phyloP scores from a whole-genome alignment of 495 filamentous ascomycete species.

The Xylaria sp. region DNA sequence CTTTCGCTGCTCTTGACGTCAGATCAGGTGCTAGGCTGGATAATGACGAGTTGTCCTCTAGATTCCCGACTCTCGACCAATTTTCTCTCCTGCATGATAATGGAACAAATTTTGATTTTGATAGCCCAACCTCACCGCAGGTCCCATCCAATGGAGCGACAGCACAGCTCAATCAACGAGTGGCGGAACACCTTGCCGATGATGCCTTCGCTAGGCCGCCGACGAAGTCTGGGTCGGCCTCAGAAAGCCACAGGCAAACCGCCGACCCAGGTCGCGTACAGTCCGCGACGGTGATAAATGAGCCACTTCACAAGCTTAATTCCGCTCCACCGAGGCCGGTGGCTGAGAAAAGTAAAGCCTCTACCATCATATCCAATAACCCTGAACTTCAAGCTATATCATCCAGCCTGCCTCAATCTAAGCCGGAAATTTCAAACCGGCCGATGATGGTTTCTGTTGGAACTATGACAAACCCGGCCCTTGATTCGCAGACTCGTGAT shows the following conservation, averaged over 20 bases:
- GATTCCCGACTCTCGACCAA: conserved; percentile 92
- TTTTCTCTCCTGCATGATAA: conserved; percentile 90
- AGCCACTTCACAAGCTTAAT: conserved; percentile 42
- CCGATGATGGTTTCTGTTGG: conserved; percentile 89
- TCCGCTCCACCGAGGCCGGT: conserved; percentile 48
- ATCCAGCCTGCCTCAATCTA: conserved; percentile 55
- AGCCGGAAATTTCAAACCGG: conserved; percentile 65
- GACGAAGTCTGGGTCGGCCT: conserved; percentile 39
- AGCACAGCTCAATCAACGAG: conserved; percentile 72
- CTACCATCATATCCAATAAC: conserved; percentile 59
- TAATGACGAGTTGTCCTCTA: conserved; percentile 79
- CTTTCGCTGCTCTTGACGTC: conserved; percentile 87
- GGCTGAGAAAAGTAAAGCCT: conserved; percentile 55
- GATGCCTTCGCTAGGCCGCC: conserved; percentile 75
- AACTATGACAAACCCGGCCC: conserved; percentile 84
- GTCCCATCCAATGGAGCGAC: conserved; percentile 56
- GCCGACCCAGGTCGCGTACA: conserved; percentile 43
- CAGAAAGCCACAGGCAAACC: conserved; percentile 43
- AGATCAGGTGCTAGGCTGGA: conserved; percentile 57
- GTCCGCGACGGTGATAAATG: conserved; percentile 28
- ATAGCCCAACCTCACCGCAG: conserved; percentile 52
- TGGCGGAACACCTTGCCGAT: conserved; percentile 86
- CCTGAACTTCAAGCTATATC: conserved; percentile 61
- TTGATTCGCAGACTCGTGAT: conserved; percentile 56
- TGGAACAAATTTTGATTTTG: conserved; percentile 88